A percentile compares a stretch with the other conserved stretches of the same genome.
phyloP scores from a whole-genome alignment of 2,329 filamentous ascomycete genomes.

The Microdochium trichocladiopsis region DNA sequence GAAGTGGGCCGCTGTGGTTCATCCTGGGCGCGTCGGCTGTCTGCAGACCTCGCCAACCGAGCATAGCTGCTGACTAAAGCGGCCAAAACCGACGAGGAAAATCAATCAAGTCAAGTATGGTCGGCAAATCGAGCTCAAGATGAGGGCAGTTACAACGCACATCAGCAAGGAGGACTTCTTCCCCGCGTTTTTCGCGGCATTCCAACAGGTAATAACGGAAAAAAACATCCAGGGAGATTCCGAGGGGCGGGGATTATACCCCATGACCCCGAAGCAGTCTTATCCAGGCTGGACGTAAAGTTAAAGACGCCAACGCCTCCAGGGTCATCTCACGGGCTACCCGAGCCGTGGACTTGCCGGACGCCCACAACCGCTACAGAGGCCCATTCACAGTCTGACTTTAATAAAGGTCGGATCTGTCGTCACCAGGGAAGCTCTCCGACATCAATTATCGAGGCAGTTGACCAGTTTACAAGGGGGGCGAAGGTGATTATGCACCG shows the following conservation, averaged over 20 bases:
- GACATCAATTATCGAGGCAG: slow-evolving; percentile 4
- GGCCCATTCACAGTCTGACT: slow-evolving; percentile 1
- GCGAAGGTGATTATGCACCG: slow-evolving; percentile 3
- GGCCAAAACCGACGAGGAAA: no score
- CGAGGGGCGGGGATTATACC: slow-evolving; percentile 18
- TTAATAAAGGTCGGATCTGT: slow-evolving; percentile 6
- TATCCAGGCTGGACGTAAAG: slow-evolving; percentile 14
- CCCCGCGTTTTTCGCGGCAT: neutral
- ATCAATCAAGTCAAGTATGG: no score
- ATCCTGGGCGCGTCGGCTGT: no score
- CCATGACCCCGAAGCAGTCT: slow-evolving; percentile 17
- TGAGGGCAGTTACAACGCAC: neutral
- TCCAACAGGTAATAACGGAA: slow-evolving; percentile 8
- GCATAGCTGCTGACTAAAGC: no score
- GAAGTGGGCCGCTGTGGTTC: no score
- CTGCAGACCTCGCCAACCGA: no score
- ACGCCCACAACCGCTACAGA: slow-evolving; percentile 3
- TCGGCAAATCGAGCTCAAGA: neutral
- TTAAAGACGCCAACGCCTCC: slow-evolving; percentile 5
- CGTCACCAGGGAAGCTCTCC: slow-evolving; percentile 6
- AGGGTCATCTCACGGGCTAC: neutral
- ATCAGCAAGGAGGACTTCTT: neutral
- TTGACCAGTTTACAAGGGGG: slow-evolving; percentile 8
- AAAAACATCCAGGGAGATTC: slow-evolving; percentile 18
- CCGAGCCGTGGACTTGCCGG: slow-evolving; percentile 4